Evolutionary conservation across 768 basidiomycete species (phyloP), one percentile per base, ranked within the genome.

Genomic region (Suillus brevipes): DNA sequence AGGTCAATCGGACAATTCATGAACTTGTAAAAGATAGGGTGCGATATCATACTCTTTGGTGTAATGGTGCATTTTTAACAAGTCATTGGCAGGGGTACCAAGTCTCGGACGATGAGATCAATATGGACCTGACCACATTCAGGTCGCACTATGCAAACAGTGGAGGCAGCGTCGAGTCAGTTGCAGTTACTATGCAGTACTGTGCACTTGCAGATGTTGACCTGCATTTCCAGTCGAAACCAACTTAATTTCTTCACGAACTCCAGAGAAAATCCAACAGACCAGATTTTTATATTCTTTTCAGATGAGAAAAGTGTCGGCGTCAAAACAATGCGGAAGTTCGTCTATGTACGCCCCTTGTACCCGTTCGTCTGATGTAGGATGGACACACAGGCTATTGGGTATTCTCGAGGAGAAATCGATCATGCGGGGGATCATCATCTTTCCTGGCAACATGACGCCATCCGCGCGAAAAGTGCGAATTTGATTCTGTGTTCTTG

Each of bases 281-380:
- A 95, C 71, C 90, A 92, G 76, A 93, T 99, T 71, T 99, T 93
- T 71, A 82, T 99, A 23, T 98, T 92, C 77, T 99, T 97, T 78
- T 89, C 94, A n/a, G 95, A 96, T 55, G 97, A 99, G 78, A 86
- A 82, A 76, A 94, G 93, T 72, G 97, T 99, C 8, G 94, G 95
- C 65, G 95, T 99, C 52, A 97, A 97, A 78, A 94, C 95, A 4
- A 98, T 99, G 94, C 84, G 95, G 81, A 97, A 95, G 97, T 97
- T 76, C 62, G 90, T 83, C 28, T 28, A 42, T 56, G 25, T 37
- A 49, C 34, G 28, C 20, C 59, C 63, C 31, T 42, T 58, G 56
- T 43, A 25, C 3, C 53, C 42, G 28, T 37, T 34, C 23, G 13
- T 28, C 40, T 34, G 57, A 63, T 67, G 40, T 58, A 61, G 38